A percentile compares a stretch with the other conserved stretches of the same genome.
Evolutionary conservation across 345 rosid species (phyloP).

Genomic region (Erodium maritimum): DNA sequence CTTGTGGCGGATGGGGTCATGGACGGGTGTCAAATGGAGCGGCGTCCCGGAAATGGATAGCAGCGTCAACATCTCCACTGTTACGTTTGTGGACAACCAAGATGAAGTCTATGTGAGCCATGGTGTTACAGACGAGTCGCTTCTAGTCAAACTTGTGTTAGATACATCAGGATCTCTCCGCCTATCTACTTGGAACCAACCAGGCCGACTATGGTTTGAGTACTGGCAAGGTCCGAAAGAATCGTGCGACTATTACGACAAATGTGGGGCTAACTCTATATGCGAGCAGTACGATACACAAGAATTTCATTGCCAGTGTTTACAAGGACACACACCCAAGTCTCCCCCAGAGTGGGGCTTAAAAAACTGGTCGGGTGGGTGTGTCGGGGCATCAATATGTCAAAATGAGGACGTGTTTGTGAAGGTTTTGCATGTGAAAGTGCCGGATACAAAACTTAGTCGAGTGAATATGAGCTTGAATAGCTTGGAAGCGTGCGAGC

Average conservation of each 20-base stretch:
- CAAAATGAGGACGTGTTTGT: slow-evolving; percentile 38
- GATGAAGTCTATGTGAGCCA: slow-evolving; percentile 29
- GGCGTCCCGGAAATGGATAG: slow-evolving; percentile 49
- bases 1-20: slow-evolving; percentile 44
- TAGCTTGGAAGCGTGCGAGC: slow-evolving; percentile 14
- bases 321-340: slow-evolving; percentile 48
- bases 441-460: neutral
- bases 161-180: slow-evolving; percentile 33
- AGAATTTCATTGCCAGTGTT: slow-evolving; percentile 32
- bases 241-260: slow-evolving; percentile 39
- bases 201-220: slow-evolving; percentile 27
- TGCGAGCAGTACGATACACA: slow-evolving; percentile 23
- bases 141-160: slow-evolving; percentile 29
- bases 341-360: slow-evolving; percentile 24
- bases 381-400: slow-evolving; percentile 20
- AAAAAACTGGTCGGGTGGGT: slow-evolving; percentile 32
- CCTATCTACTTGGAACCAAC: slow-evolving; percentile 31
- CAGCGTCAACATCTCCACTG: slow-evolving; percentile 21
- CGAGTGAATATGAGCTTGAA: slow-evolving; percentile 5
- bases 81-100: slow-evolving; percentile 12
- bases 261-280: slow-evolving; percentile 38
- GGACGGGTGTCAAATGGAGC: slow-evolving; percentile 50
- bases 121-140: slow-evolving; percentile 12
- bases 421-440: slow-evolving; percentile 2
- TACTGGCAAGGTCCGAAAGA: slow-evolving; percentile 38